Percentiles rank a stretch among this genome's conserved stretches.
phyloP scores from a whole-genome alignment of 805 yeast genomes.

The Ogataea ramenticola region DNA sequence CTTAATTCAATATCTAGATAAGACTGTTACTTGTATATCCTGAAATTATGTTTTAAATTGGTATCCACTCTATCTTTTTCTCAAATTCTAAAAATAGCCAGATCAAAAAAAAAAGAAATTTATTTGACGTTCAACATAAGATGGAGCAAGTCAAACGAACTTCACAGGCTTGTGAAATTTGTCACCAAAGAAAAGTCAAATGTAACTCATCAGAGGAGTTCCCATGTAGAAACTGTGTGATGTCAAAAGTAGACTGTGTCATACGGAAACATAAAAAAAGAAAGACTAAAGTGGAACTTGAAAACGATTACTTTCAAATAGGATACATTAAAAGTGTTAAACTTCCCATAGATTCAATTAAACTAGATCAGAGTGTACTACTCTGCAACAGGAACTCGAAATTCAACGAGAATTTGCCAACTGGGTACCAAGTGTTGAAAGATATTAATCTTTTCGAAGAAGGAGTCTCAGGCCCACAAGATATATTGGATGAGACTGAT shows the following conservation, averaged over 20 bases:
- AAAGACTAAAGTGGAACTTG: background rate
- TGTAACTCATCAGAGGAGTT: slow-evolving; percentile 58
- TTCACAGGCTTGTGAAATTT: slow-evolving; percentile 68
- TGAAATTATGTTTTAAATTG: no score
- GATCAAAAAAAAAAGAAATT: no score
- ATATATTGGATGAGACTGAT: slow-evolving; percentile 27
- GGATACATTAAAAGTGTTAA: slow-evolving; percentile 1
- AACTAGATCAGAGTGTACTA: slow-evolving; percentile 12
- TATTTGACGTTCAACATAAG: no score
- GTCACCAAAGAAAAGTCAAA: slow-evolving; percentile 69
- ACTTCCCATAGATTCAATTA: slow-evolving; percentile 1
- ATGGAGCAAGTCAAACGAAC: slow-evolving; percentile 32
- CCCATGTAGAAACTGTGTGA: slow-evolving; percentile 65
- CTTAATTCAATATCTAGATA: no score
- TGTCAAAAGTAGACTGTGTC: slow-evolving; percentile 64
- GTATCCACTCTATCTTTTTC: no score
- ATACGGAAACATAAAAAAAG: slow-evolving; percentile 42
- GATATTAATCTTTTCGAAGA: background rate
- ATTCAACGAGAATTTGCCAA: background rate
- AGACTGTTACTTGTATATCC: no score
- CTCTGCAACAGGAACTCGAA: background rate
- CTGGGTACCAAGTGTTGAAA: background rate
- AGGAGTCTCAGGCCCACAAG: background rate
- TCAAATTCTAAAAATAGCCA: background rate
- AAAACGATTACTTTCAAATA: background rate